phyloP scores from a whole-genome alignment of 352 stramenopile genomes.

The Phytophthora crassamura region DNA sequence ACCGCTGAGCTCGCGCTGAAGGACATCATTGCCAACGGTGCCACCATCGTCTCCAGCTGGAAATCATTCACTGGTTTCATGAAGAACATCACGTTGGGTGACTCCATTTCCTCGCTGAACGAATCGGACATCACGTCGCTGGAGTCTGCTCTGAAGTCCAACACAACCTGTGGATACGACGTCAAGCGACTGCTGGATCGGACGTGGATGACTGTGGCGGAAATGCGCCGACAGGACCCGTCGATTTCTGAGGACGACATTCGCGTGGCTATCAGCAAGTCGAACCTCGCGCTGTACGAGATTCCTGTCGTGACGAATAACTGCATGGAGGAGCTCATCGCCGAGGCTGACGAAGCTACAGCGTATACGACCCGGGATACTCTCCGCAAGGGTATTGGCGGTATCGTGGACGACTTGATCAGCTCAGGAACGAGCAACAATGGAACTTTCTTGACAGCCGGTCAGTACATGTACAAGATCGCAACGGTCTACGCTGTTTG shows the following conservation, averaged over 20 bases:
- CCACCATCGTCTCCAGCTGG: slow-evolving; percentile 23
- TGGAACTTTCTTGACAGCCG: slow-evolving; percentile 27
- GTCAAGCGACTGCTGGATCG: slow-evolving; percentile 10
- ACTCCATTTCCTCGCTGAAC: slow-evolving; percentile 7
- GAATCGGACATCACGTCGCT: slow-evolving; percentile 13
- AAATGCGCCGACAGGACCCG: slow-evolving; percentile 2
- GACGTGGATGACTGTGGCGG: slow-evolving; percentile 12
- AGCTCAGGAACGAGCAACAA: slow-evolving; percentile 30
- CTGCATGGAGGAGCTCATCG: slow-evolving; percentile 38
- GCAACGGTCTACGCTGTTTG: slow-evolving; percentile 42
- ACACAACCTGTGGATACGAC: slow-evolving; percentile 19
- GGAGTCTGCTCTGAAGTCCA: slow-evolving; percentile 8
- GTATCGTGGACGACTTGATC: slow-evolving; percentile 51
- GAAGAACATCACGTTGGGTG: slow-evolving; percentile 2
- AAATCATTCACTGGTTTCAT: slow-evolving; percentile 9
- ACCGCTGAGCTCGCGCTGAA: slow-evolving; percentile 27
- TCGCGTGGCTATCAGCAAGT: slow-evolving; percentile 31
- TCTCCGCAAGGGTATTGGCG: slow-evolving; percentile 51
- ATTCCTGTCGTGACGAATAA: slow-evolving; percentile 46
- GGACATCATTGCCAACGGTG: slow-evolving; percentile 32
- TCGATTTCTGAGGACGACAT: slow-evolving; percentile 17
- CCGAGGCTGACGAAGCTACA: slow-evolving; percentile 4
- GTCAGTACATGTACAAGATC: slow-evolving; percentile 45
- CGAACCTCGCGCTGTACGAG: slow-evolving; percentile 48
- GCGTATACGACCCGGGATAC: slow-evolving; percentile 41